Evolutionary conservation across 2,329 filamentous ascomycete genomes (phyloP).

Genomic region (Cercospora sesami): DNA sequence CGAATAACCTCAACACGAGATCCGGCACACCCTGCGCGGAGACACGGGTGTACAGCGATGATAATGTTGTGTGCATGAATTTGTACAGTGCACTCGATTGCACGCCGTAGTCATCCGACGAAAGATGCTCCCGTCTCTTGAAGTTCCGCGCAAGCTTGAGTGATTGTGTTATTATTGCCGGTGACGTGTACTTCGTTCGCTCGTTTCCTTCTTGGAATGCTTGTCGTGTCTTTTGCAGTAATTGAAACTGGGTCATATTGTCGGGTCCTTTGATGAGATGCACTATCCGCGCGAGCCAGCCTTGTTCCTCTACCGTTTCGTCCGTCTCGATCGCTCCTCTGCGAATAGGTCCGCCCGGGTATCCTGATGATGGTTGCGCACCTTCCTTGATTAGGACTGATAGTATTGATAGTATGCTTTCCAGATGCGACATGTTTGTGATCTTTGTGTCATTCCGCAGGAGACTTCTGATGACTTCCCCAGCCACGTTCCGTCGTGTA

Average conservation of each 20-base stretch:
- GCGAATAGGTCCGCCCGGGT: constrained; percentile 73
- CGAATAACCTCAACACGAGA: constrained; percentile 83
- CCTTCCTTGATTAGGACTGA: constrained; percentile 94
- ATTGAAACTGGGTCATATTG: constrained; percentile 87
- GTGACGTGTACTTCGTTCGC: constrained; percentile 91
- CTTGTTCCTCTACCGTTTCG: constrained; percentile 96
- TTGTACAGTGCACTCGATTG: constrained; percentile 85
- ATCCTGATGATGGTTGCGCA: constrained; percentile 74
- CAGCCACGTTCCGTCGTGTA: constrained; percentile 85
- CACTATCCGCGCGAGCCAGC: constrained; percentile 89
- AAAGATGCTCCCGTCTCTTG: constrained; percentile 86
- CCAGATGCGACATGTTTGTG: constrained; percentile 73
- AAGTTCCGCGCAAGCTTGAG: constrained; percentile 86
- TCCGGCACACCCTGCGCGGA: constrained; percentile 72
- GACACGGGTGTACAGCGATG: constrained; percentile 82
- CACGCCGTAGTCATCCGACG: constrained; percentile 70
- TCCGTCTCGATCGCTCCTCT: constrained; percentile 83
- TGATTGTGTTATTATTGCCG: constrained; percentile 83
- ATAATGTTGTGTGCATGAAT: constrained; percentile 87
- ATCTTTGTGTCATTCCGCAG: constrained; percentile 80
- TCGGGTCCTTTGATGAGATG: constrained; percentile 80
- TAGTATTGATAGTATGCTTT: constrained; percentile 83
- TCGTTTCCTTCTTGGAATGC: constrained; percentile 91
- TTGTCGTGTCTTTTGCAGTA: constrained; percentile 83
- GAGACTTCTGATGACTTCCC: constrained; percentile 80